A percentile compares a stretch with the other conserved stretches of the same genome.
Evolutionary conservation across 768 basidiomycete species (phyloP).

Genomic region (Amanita inopinata): DNA sequence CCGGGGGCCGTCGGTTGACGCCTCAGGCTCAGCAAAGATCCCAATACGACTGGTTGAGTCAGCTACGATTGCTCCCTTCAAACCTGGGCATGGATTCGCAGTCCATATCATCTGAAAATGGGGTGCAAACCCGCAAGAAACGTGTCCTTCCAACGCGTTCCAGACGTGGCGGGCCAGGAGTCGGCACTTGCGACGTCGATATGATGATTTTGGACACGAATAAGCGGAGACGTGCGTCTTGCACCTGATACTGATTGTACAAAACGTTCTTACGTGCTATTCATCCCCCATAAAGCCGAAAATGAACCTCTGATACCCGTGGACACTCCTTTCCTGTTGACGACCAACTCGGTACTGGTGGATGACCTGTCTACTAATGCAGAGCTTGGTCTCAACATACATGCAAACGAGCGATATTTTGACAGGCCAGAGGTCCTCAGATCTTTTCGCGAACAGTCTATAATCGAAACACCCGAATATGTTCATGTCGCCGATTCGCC

Average conservation of each 20-base stretch:
- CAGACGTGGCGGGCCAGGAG: slow-evolving; percentile 68
- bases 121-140: slow-evolving; percentile 46
- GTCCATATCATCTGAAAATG: slow-evolving; percentile 23
- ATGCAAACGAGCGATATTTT: slow-evolving; percentile 65
- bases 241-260: slow-evolving; percentile 7
- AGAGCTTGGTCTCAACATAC: slow-evolving; percentile 39
- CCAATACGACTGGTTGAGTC: too few species aligned
- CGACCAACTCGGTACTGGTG: slow-evolving; percentile 54
- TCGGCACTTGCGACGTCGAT: slow-evolving; percentile 74
- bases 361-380: slow-evolving; percentile 30
- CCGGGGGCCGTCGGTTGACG: too few species aligned
- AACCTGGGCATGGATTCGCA: slow-evolving; percentile 26
- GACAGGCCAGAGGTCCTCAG: slow-evolving; percentile 68
- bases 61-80: not conserved
- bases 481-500: slow-evolving; percentile 35
- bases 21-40: too few species aligned
- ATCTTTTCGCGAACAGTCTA: slow-evolving; percentile 56
- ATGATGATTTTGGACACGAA: slow-evolving; percentile 76
- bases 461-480: slow-evolving; percentile 76
- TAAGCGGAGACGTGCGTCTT: slow-evolving; percentile 59
- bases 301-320: slow-evolving; percentile 63
- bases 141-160: slow-evolving; percentile 77
- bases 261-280: not conserved
- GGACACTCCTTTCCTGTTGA: slow-evolving; percentile 57
- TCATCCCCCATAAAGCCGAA: slow-evolving; percentile 39